A percentile compares a stretch with the other conserved stretches of the same genome.
These are phyloP conservation scores for Chrysoporthe puriensis DNA, from an alignment of 2,329 filamentous ascomycete genomes.

Conservation along the genomic window DNA sequence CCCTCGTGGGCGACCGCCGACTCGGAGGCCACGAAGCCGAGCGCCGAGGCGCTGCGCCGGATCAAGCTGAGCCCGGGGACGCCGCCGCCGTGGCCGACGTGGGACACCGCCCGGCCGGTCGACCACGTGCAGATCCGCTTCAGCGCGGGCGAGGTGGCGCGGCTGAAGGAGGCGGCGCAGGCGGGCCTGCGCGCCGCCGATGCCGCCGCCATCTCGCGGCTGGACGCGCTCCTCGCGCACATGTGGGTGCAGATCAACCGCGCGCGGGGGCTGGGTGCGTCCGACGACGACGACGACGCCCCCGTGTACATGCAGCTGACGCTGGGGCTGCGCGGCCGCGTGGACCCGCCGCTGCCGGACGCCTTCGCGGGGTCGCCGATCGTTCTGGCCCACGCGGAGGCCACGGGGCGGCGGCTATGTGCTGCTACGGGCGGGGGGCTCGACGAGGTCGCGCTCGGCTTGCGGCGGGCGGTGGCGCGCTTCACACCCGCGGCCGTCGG, in stretches of 20 bases:
- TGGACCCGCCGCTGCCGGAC: constrained; percentile 44
- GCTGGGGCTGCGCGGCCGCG: constrained; percentile 44
- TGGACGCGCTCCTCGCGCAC: constrained; percentile 51
- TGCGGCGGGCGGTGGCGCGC: constrained; percentile 40
- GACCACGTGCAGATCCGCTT: constrained; percentile 44
- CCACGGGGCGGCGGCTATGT: neutral
- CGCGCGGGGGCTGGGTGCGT: constrained; percentile 38
- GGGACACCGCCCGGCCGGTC: constrained; percentile 42
- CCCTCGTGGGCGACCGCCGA: constrained; percentile 34
- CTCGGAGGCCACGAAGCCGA: constrained; percentile 35
- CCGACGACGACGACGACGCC: constrained; percentile 28
- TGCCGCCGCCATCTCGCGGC: constrained; percentile 40
- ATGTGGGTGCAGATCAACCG: constrained; percentile 49
- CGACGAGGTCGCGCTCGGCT: constrained; percentile 36
- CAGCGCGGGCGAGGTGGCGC: constrained; percentile 38
- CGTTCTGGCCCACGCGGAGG: constrained; percentile 39
- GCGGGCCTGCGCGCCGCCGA: constrained; percentile 10
- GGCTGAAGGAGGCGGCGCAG: constrained; percentile 37
- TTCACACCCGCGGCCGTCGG: constrained; percentile 45
- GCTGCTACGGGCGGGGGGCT: neutral
- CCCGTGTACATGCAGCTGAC: constrained; percentile 46
- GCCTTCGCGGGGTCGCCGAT: constrained; percentile 50
- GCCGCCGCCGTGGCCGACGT: constrained; percentile 46
- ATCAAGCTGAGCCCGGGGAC: constrained; percentile 36
- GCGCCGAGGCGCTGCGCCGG: neutral